Evolutionary conservation across 352 stramenopile species (phyloP).

Genomic region (Stramenopiles sp.): DNA sequence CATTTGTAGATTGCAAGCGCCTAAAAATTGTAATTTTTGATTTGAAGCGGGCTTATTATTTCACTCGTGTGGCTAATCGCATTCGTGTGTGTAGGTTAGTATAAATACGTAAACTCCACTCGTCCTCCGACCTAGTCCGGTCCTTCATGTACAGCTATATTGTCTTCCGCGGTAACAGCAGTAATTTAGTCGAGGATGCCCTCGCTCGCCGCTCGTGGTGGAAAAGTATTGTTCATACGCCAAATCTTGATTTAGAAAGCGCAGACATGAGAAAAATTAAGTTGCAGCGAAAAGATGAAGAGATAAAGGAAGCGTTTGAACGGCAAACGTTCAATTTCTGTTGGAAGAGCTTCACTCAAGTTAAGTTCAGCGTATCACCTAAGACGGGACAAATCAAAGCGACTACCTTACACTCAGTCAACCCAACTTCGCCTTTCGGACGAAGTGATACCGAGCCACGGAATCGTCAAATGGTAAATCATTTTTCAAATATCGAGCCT

Average conservation of each 20-base stretch:
- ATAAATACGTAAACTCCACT: too few relatives aligned
- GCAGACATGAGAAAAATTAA: not conserved
- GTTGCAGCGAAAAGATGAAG: not conserved
- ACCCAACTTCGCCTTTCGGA: not conserved
- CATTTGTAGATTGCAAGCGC: too few relatives aligned
- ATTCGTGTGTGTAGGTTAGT: too few relatives aligned
- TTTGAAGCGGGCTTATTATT: too few relatives aligned
- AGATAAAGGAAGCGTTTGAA: slow-evolving; percentile 2
- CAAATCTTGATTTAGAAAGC: not conserved
- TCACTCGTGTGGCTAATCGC: too few relatives aligned
- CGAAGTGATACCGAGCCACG: not conserved
- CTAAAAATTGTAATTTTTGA: too few relatives aligned
- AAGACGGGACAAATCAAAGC: not conserved
- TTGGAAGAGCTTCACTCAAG: not conserved
- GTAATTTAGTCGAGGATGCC: not conserved
- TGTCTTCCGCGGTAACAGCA: slow-evolving; percentile 10
- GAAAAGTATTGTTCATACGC: not conserved
- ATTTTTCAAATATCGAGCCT: slow-evolving; percentile 1
- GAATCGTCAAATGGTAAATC: not conserved
- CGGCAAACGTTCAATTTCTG: slow-evolving; percentile 1
- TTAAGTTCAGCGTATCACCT: not conserved
- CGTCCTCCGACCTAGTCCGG: too few relatives aligned
- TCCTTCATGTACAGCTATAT: not conserved
- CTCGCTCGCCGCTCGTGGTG: not conserved
- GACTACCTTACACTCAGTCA: not conserved